Base-by-base conservation (phyloP, 2,329 filamentous ascomycete genomes). In the Clarireedia monteithiana region DNA sequence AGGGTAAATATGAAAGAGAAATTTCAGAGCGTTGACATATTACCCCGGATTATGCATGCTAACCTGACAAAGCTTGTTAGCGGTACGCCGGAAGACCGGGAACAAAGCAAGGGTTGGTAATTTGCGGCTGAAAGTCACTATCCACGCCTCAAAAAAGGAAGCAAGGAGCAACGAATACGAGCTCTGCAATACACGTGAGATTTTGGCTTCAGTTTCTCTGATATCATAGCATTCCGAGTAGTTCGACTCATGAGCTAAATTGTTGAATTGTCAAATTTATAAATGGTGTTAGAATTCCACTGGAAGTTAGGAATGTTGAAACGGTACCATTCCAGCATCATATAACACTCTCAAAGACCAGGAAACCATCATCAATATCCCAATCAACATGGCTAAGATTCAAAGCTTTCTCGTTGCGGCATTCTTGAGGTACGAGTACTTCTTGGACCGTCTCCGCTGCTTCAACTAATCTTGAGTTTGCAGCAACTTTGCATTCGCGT, bases 401-500 rank as follows among this genome's bases (percentile, higher is more conserved):
- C 46, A 36, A 50, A 26, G 1, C 23, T 17, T 55, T 24, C 6
- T 54, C 4, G 26, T 26, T 30, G 52, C 52, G 12, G 40, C 26
- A 3, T n/a, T 50, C 9, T 20, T 49, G 2, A 17, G 36, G 46
- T 50, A 27, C 38, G 36, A 44, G 34, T n/a, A 1, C 7, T n/a
- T n/a, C 30, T 17, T 12, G 42, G 15, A 17, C 14, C 7, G 9
- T 3, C 15, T 10, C 15, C 26, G 20, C n/a, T 5, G n/a, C 10
- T 44, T 14, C 6, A 24, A 14, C 17, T 44, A 36, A 55, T 24
- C 24, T n/a, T n/a, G 2, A 3, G 14, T 30, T 44, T n/a, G 7
- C 46, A 61, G 59, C 30, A 42, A 54, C 52, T 36, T 44, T 42
- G 48, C 30, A 34, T n/a, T 54, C 24, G 55, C 58, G 24, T 39